Evolutionary conservation across 2,329 filamentous ascomycete species (phyloP), one percentile per base, ranked within the genome.

Genomic region (Aspergillus eucalypticola): DNA sequence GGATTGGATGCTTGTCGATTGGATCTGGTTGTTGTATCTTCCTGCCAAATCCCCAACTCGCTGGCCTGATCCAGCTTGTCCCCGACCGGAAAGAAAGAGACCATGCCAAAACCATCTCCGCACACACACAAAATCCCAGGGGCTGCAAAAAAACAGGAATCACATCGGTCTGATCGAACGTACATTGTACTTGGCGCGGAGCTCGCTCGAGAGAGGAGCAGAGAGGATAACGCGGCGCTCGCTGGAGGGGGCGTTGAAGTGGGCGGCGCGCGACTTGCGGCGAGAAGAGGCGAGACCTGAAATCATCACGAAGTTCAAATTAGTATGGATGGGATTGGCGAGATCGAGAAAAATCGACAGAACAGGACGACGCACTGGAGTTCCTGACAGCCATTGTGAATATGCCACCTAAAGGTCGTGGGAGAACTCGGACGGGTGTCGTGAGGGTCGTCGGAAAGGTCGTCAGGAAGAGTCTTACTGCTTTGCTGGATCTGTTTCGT

Each of bases 141-240:
- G n/a, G 49, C 10, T 15, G n/a, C 23, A 15, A 38, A 15, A 51
- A 25, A 21, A 38, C 11, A 52, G 1, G n/a, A 17, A 51, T 17
- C 15, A 44, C 8, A n/a, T 52, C 50, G 29, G 39, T 57, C 32
- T 35, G 32, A 35, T 60, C 52, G 23, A 51, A 79, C 90, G 71
- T 86, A 97, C 95, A 83, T 96, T 96, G 90, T 99, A 91, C 89
- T 99, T 95, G 84, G 96, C 93, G 79, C 92, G 90, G 79, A 99
- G 88, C 86, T 99, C 95, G 87, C 96, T 96, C 86, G 86, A 90
- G 73, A 97, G 87, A 75, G 91, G 90, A 72, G 95, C 93, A 85
- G 90, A 94, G 93, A 99, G 97, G 85, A 96, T 96, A 75, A 89
- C 86, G 80, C 95, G 92, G 83, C 95, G 93, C 79, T 91, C 87